Base-by-base conservation (phyloP, 225 moss, liverwort and hornwort species). In the Marchantia paleacea region DNA sequence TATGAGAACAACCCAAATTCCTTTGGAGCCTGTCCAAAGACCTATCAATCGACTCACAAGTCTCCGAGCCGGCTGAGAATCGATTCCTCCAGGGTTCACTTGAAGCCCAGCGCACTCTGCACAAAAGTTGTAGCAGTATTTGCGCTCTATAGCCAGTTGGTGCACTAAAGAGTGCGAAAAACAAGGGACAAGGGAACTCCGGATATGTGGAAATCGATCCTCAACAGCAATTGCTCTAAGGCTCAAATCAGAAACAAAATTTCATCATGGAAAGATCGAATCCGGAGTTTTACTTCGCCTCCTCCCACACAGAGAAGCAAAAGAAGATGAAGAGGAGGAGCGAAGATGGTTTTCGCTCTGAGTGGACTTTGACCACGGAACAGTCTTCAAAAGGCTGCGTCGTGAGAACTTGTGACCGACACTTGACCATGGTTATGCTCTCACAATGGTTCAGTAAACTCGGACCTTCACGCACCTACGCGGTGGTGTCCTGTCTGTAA, bases 341-440 rank as follows among this genome's bases (percentile, higher is more conserved):
- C 18, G 48, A 22, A 22, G 72, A 39, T 69, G 29, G 9, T 69
- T 47, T 20, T 30, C 10, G 1, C 20, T 24, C 72, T 49, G 49
- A 22, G 72, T 72, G 50, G 72, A 72, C 72, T 72, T 72, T 72
- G 72, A 72, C 72, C 72, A 51, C 8, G 48, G 50, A 51, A 11
- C 19, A 49, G 71, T 68, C 12, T 9, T 55, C 55, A 16, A 55
- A 5, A 55, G 55, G 5, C 18, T 58, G 18, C 55, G 16, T 53
- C 12, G n/a, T 26, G 64, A 39, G 39, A 39, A 39, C 39, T 39
- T 39, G 20, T 24, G 62, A 62, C 62, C 16, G 8, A 7, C 64
- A n/a, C 24, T 64, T 26, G 12, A 64, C 64, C 64, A n/a, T 64
- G 24, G 64, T 64, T 64, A 64, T 2, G 2, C 39, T 2, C 39